Conservation (phyloP, 371 early-diverging fungal species). For the Entomophthora muscae region DNA sequence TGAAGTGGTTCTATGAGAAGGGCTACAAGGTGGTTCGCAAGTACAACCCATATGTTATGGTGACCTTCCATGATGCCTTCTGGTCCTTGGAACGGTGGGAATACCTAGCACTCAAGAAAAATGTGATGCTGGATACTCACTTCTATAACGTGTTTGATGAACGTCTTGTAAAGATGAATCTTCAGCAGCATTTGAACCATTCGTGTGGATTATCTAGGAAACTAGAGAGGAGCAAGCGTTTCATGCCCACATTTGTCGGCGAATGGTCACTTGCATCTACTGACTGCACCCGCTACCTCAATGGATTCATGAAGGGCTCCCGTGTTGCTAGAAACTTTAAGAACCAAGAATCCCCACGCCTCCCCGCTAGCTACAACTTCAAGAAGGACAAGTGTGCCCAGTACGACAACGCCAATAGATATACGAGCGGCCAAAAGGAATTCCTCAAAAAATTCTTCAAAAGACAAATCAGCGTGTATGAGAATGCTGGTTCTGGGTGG, state of each 20-base stretch:
- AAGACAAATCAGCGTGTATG: constrained; percentile 33
- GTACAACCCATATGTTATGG: background rate
- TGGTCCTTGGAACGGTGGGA: background rate
- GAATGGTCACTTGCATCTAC: constrained; percentile 57
- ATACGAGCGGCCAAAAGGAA: background rate
- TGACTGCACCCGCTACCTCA: constrained; percentile 29
- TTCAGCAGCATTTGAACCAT: constrained; percentile 12
- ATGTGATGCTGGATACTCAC: constrained; percentile 21
- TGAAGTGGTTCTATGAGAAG: constrained; percentile 8
- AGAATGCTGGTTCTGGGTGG: constrained; percentile 35
- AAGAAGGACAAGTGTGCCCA: background rate
- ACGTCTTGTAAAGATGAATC: constrained; percentile 13
- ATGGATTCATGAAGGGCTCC: background rate
- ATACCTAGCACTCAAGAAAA: background rate
- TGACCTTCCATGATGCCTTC: constrained; percentile 10
- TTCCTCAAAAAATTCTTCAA: constrained; percentile 22
- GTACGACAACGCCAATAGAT: background rate
- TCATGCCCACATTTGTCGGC: constrained; percentile 44
- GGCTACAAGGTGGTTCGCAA: background rate
- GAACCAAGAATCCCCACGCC: background rate
- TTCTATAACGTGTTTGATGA: constrained; percentile 27
- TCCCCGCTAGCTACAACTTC: background rate
- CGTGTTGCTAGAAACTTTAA: constrained; percentile 16
- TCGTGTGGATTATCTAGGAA: constrained; percentile 9
- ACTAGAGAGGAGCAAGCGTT: constrained; percentile 8